These are phyloP conservation scores for Tetrapisispora fleetii DNA, from an alignment of 805 yeast species.

Conservation along the genomic window DNA sequence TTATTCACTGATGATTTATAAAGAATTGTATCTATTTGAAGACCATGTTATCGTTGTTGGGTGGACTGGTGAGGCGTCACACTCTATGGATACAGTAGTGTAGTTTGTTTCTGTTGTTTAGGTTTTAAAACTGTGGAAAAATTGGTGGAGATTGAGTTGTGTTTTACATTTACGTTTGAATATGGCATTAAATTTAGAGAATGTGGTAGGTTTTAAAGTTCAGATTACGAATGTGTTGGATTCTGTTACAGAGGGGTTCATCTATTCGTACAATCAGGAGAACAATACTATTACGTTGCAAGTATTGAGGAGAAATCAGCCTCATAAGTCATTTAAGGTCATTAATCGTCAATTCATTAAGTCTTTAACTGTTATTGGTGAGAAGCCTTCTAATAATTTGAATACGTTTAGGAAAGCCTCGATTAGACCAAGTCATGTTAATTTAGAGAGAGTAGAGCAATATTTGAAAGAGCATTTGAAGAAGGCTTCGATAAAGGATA, in stretches of 20 bases:
- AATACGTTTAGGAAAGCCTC: conserved; percentile 24
- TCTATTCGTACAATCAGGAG: conserved; percentile 51
- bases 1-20: too few relatives aligned
- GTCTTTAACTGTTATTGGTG: conserved; percentile 38
- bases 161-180: neutral
- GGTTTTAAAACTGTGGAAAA: too few relatives aligned
- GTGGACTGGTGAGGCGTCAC: too few relatives aligned
- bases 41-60: too few relatives aligned
- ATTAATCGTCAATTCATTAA: conserved; percentile 51
- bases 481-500: conserved; percentile 15
- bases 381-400: conserved; percentile 20
- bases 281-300: conserved; percentile 28
- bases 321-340: conserved; percentile 35
- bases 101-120: too few relatives aligned
- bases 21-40: too few relatives aligned
- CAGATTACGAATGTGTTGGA: conserved; percentile 52
- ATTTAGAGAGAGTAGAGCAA: conserved; percentile 21
- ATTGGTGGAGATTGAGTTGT: neutral
- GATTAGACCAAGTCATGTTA: conserved; percentile 29
- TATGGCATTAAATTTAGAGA: conserved; percentile 25
- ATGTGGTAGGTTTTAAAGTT: conserved; percentile 36
- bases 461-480: conserved; percentile 19
- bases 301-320: conserved; percentile 13
- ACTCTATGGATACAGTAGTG: too few relatives aligned
- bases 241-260: conserved; percentile 46